Conservation (phyloP, 1,284 basidiomycete species). For the Coniferiporia sulphurascens region DNA sequence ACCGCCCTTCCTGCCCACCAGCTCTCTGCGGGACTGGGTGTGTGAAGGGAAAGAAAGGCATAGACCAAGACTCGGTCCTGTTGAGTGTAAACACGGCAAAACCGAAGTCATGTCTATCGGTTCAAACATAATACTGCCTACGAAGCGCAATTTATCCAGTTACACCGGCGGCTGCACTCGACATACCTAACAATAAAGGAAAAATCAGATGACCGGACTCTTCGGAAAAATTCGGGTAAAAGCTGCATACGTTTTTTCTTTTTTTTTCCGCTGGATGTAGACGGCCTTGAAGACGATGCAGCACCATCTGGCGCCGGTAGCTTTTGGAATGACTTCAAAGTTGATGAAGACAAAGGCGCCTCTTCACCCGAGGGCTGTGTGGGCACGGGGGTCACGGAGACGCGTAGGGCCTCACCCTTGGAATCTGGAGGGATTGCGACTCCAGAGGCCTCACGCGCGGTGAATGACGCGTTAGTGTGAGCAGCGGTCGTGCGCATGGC, state of each 20-base stretch:
- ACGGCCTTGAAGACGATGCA: slow-evolving; percentile 31
- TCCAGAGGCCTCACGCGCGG: slow-evolving; percentile 30
- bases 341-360: slow-evolving; percentile 38
- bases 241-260: slow-evolving; percentile 56
- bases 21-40: not conserved
- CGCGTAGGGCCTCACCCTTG: slow-evolving; percentile 31
- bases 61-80: not conserved
- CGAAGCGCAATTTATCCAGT: not conserved
- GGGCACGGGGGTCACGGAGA: slow-evolving; percentile 55
- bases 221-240: not conserved
- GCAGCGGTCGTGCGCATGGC: slow-evolving; percentile 73
- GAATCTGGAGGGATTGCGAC: slow-evolving; percentile 33
- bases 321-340: slow-evolving; percentile 38
- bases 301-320: slow-evolving; percentile 24
- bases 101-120: not conserved
- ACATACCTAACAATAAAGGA: slow-evolving; percentile 5
- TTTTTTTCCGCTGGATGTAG: slow-evolving; percentile 57
- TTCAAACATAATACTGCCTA: not conserved
- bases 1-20: not conserved
- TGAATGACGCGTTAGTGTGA: slow-evolving; percentile 53
- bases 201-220: not conserved
- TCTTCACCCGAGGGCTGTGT: slow-evolving; percentile 32
- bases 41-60: not conserved
- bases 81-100: too few species aligned
- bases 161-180: slow-evolving; percentile 3